Evolutionary conservation across 371 early-diverging fungal species (phyloP), one percentile per base, ranked within the genome.

Genomic region (Choanephora cucurbitarum): DNA sequence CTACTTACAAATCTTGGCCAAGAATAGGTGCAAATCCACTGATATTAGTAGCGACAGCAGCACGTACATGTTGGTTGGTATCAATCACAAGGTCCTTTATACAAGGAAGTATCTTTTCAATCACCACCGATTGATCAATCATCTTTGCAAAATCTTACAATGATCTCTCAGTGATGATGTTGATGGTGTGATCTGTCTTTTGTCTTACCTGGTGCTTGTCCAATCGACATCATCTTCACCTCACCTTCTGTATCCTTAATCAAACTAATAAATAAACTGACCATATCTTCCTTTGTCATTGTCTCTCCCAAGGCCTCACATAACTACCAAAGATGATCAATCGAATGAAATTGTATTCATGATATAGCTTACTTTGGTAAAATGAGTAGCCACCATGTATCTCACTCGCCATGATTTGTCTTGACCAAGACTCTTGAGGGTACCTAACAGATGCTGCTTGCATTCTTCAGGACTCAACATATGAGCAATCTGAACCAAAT

Each of bases 331-430:
- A 11, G 11, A 42, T 24, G 17, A 43, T 33, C 9, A 24, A 43
- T n/a, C 2, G 23, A 18, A 41, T 4, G n/a, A n/a, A 14, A 32
- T 23, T 15, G 32, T 43, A 5, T 18, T 21, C 51, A 1, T 7
- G 13, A 5, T 45, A 11, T 23, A 15, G 28, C 49, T 59, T 81
- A 91, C 91, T 80, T 87, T 80, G 44, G 88, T 91, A 79, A 95
- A 95, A 72, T 96, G 93, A 53, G 95, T 92, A 10, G 98, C 98
- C 62, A 96, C 89, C 91, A 95, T 95, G 67, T 95, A 97, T 50
- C 98, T 83, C 41, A 99, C 97, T 64, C 97, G 83, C 99, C 99
- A 99, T 33, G 94, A 94, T 69, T 90, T 92, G 74, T 99, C 99
- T 34, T 83, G 76, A 48, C 86, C 91, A 73, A 97, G 77, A 34